Conservation (phyloP, 176 grass and related monocot species). For the bread wheat (Triticum aestivum) region DNA sequence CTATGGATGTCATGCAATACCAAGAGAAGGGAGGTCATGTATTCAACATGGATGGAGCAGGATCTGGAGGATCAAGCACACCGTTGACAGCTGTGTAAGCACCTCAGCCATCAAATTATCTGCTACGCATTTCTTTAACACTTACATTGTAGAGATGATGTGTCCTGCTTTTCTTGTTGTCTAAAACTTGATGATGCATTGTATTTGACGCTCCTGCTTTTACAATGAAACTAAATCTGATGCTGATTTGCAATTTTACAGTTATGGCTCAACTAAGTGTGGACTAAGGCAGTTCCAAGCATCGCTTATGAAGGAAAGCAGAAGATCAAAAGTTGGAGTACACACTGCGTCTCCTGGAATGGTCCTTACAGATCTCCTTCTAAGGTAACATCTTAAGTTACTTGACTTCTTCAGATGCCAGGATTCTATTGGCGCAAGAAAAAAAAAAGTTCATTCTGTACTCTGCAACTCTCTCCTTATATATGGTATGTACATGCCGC, state of each 20-base stretch:
- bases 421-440: not conserved
- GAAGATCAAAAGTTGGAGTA: constrained; percentile 86
- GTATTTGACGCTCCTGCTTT: not conserved
- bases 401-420: constrained; percentile 15
- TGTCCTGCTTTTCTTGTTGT: not conserved
- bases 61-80: constrained; percentile 97
- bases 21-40: constrained; percentile 87
- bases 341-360: constrained; percentile 99
- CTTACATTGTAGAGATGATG: not conserved
- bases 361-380: constrained; percentile 93
- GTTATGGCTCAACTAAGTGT: constrained; percentile 99
- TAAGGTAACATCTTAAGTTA: constrained; percentile 61
- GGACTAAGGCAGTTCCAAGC: constrained; percentile 86
- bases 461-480: no score
- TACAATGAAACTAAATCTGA: constrained; percentile 26
- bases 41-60: constrained; percentile 98
- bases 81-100: constrained; percentile 98
- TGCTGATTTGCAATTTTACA: constrained; percentile 35
- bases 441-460: not conserved
- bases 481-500: no score
- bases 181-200: constrained; percentile 17
- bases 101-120: not conserved
- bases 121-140: not conserved
- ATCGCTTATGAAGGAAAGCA: constrained; percentile 93
- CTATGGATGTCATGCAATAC: constrained; percentile 74